Evolutionary conservation across 345 rosid species (phyloP).

Genomic region (Litchi chinensis): DNA sequence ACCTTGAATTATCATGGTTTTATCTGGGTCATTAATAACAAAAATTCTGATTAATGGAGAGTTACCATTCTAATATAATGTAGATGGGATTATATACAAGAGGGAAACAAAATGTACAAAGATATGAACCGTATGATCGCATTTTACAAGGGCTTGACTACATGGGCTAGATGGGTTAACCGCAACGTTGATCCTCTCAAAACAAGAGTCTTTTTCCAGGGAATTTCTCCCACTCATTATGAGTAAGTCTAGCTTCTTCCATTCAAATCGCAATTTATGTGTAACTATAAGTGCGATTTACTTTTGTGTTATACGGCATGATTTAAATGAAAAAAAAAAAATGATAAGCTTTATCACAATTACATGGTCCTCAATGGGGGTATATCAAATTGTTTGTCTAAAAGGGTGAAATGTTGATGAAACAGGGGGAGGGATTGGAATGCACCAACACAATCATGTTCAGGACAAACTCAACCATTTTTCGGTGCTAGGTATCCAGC

Average conservation of each 20-base stretch:
- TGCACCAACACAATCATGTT: conserved; percentile 60
- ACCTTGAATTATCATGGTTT: background rate
- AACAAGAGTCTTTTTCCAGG: conserved; percentile 88
- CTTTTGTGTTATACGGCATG: background rate
- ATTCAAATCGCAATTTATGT: too few relatives aligned
- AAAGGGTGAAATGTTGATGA: background rate
- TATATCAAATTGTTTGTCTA: background rate
- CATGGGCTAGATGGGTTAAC: conserved; percentile 97
- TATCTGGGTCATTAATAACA: background rate
- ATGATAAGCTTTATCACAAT: too few relatives aligned
- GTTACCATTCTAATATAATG: conserved; percentile 26
- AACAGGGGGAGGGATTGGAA: conserved; percentile 87
- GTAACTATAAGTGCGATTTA: too few relatives aligned
- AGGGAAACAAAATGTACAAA: conserved; percentile 55
- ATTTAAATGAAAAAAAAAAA: background rate
- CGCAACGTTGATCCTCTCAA: conserved; percentile 55
- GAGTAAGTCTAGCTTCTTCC: conserved; percentile 51
- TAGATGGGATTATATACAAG: conserved; percentile 86
- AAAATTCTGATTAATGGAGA: background rate
- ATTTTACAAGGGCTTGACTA: conserved; percentile 77
- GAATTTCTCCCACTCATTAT: conserved; percentile 81
- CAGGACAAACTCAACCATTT: conserved; percentile 61
- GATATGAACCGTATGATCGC: conserved; percentile 89
- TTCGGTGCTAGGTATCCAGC: conserved; percentile 68
- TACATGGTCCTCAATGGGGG: background rate